Percentiles rank a stretch among this genome's conserved stretches.
Conservation (phyloP, 2,329 filamentous ascomycete species). For the Neonectria hederae region DNA sequence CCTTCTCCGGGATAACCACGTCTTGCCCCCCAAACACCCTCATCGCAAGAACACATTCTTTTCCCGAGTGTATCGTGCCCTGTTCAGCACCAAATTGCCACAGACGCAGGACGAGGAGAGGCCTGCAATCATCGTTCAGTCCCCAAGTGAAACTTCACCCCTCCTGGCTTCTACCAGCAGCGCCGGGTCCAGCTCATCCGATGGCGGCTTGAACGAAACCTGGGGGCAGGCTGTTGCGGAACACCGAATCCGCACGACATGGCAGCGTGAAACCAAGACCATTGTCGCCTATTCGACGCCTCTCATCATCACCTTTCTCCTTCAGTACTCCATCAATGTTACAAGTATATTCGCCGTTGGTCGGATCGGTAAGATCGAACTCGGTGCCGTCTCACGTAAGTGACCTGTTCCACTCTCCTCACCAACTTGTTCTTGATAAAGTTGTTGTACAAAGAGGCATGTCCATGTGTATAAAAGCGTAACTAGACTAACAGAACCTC, state of each 20-base stretch:
- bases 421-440: neutral
- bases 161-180: conserved; percentile 50
- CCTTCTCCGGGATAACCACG: conserved; percentile 71
- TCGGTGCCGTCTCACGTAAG: conserved; percentile 56
- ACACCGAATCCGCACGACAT: conserved; percentile 87
- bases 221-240: conserved; percentile 88
- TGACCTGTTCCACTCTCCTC: conserved; percentile 22
- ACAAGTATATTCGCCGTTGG: conserved; percentile 83
- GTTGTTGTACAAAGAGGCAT: neutral
- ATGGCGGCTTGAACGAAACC: conserved; percentile 71
- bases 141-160: conserved; percentile 52
- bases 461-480: neutral
- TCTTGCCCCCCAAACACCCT: conserved; percentile 69
- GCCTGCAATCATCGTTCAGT: conserved; percentile 47
- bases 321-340: conserved; percentile 88
- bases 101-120: conserved; percentile 52
- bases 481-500: conserved; percentile 22
- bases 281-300: conserved; percentile 76
- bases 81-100: conserved; percentile 66
- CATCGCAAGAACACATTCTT: conserved; percentile 49
- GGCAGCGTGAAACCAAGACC: conserved; percentile 88
- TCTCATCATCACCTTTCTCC: conserved; percentile 74
- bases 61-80: conserved; percentile 54
- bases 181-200: conserved; percentile 52
- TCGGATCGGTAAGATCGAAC: conserved; percentile 72